These are phyloP conservation scores for Hanseniaspora guilliermondii DNA, from an alignment of 805 yeast species.

Conservation along the genomic window DNA sequence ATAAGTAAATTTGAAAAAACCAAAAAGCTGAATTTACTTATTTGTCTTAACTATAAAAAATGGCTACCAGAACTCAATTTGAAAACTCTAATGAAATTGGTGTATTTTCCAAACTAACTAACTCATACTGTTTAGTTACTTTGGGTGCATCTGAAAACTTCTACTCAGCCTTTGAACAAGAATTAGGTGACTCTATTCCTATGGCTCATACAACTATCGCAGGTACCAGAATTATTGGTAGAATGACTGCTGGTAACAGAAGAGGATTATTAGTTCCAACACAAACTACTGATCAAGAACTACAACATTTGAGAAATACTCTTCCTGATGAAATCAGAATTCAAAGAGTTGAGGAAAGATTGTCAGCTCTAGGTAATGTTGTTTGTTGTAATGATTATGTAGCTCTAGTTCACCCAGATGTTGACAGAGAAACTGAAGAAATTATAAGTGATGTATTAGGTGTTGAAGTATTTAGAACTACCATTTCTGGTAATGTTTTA, in stretches of 20 bases:
- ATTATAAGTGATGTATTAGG: conserved; percentile 95
- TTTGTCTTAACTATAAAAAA: conserved; percentile 18
- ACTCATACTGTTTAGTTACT: conserved; percentile 90
- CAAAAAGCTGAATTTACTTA: neutral
- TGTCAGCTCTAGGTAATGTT: conserved; percentile 93
- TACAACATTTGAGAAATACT: conserved; percentile 91
- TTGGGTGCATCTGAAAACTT: conserved; percentile 87
- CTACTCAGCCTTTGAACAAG: conserved; percentile 94
- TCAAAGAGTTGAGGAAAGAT: conserved; percentile 95
- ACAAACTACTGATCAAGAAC: conserved; percentile 95
- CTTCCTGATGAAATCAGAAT: conserved; percentile 90
- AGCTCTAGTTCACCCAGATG: conserved; percentile 97
- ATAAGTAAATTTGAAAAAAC: neutral
- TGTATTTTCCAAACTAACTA: conserved; percentile 87
- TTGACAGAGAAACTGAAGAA: conserved; percentile 98
- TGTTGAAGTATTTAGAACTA: conserved; percentile 97
- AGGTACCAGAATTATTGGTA: conserved; percentile 93
- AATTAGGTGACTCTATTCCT: conserved; percentile 91
- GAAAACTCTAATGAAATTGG: conserved; percentile 86
- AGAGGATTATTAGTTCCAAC: conserved; percentile 94
- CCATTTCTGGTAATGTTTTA: conserved; percentile 93
- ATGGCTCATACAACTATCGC: conserved; percentile 96
- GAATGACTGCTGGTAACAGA: conserved; percentile 98
- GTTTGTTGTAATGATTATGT: conserved; percentile 98
- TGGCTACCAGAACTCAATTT: conserved; percentile 67